Evolutionary conservation across 129 eudicot species (phyloP).

Genomic region (Chrysanthemum makinoi): DNA sequence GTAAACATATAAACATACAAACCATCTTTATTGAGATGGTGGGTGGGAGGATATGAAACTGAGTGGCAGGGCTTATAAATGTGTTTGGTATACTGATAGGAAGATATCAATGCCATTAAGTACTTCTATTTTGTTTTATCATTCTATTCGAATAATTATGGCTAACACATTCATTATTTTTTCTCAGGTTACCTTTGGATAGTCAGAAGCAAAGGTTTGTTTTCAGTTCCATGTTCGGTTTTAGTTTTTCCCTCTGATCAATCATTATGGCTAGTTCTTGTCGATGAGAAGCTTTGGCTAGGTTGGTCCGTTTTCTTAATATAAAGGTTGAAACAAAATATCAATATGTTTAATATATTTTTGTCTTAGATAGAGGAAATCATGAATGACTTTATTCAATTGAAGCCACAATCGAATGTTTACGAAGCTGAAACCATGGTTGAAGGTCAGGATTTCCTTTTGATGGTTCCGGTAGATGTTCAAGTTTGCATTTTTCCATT

Average conservation of each 20-base stretch:
- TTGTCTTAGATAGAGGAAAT: slow-evolving; percentile 78
- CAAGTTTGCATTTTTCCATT: not conserved
- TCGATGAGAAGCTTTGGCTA: slow-evolving; percentile 4
- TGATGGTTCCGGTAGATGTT: slow-evolving; percentile 8
- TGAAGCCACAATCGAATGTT: slow-evolving; percentile 85
- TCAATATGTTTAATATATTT: not conserved
- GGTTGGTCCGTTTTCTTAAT: not conserved
- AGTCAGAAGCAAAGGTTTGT: slow-evolving; percentile 95
- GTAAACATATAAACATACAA: too few species aligned
- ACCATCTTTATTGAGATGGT: too few species aligned
- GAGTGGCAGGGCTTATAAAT: too few species aligned
- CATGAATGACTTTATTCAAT: slow-evolving; percentile 92
- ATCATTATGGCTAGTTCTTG: not conserved
- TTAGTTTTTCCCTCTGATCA: not conserved
- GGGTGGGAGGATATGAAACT: too few species aligned
- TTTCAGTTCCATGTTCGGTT: slow-evolving; percentile 10
- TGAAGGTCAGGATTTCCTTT: slow-evolving; percentile 64
- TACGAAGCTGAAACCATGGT: slow-evolving; percentile 96
- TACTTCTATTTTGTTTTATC: slow-evolving; percentile 10
- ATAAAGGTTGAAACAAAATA: slow-evolving; percentile 3
- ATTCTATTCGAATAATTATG: slow-evolving; percentile 13
- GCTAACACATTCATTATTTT: slow-evolving; percentile 15
- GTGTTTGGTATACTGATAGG: too few species aligned
- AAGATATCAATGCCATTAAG: too few species aligned
- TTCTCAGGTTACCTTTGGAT: slow-evolving; percentile 93